Conservation (phyloP, 768 basidiomycete genomes). For the Rhodotorula kratochvilovae region DNA sequence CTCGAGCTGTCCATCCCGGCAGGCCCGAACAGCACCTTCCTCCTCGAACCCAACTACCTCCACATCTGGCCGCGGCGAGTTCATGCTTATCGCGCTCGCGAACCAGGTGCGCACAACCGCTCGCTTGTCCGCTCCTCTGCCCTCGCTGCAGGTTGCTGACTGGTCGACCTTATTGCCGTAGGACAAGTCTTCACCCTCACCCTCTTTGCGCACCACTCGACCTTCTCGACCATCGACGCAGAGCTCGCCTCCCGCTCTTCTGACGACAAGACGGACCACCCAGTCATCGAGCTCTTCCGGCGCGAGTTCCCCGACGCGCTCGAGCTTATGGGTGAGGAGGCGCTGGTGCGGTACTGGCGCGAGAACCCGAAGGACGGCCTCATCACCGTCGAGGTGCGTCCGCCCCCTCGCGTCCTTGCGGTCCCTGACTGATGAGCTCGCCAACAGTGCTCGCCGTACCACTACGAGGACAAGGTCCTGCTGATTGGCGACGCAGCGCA, state of each 20-base stretch:
- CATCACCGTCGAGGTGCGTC: conserved; percentile 81
- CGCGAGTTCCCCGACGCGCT: conserved; percentile 84
- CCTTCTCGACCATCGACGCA: conserved; percentile 63
- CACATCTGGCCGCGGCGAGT: conserved; percentile 98
- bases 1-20: conserved; percentile 94
- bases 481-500: conserved; percentile 93
- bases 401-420: neutral
- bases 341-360: conserved; percentile 69
- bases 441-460: conserved; percentile 72
- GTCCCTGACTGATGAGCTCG: neutral
- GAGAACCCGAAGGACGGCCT: conserved; percentile 81
- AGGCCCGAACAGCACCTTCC: conserved; percentile 56
- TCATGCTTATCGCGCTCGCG: conserved; percentile 98
- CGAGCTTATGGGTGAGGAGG: conserved; percentile 72
- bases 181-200: conserved; percentile 99
- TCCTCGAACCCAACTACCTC: conserved; percentile 88
- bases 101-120: conserved; percentile 67
- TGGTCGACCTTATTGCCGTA: conserved; percentile 46
- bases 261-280: neutral
- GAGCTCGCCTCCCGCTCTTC: conserved; percentile 53
- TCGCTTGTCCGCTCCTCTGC: conserved; percentile 42
- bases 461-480: conserved; percentile 79
- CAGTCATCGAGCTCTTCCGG: conserved; percentile 58
- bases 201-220: conserved; percentile 63
- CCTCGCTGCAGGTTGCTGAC: neutral